A percentile compares a stretch with the other conserved stretches of the same genome.
Conservation (phyloP, 345 rosid species). For the Hypericum androsaemum region DNA sequence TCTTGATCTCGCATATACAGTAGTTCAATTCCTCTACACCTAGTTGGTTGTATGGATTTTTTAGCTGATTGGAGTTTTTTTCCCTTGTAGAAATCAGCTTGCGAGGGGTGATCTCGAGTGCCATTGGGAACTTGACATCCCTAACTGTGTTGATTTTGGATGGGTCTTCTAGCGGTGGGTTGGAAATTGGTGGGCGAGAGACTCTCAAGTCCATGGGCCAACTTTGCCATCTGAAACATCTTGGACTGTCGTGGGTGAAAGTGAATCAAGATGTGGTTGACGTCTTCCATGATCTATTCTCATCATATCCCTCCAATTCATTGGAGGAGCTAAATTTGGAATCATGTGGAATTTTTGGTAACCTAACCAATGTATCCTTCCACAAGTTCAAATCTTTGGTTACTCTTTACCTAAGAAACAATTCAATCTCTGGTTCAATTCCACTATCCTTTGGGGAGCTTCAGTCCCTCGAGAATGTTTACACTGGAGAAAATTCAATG, state of each 20-base stretch:
- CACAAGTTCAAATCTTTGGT: no score
- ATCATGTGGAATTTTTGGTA: background rate
- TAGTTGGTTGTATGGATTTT: constrained; percentile 11
- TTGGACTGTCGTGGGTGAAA: no score
- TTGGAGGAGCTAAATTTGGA: background rate
- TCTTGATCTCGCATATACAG: background rate
- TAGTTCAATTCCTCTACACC: constrained; percentile 11
- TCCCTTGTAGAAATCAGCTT: background rate
- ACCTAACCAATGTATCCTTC: background rate
- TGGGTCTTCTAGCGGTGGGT: background rate
- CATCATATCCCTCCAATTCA: no score
- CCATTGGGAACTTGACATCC: no score
- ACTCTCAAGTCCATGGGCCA: no score
- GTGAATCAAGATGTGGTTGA: no score
- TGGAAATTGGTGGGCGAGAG: background rate
- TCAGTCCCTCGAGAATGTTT: background rate
- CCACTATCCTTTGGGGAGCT: background rate
- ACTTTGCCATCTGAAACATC: no score
- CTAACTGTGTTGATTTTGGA: no score
- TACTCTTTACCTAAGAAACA: no score
- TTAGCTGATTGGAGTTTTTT: background rate
- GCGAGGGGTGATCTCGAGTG: background rate
- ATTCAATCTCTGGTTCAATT: no score
- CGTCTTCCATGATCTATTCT: no score
- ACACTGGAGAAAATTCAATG: background rate